Conservation (phyloP, 768 basidiomycete genomes). For the Pleurotus ostreatus region DNA sequence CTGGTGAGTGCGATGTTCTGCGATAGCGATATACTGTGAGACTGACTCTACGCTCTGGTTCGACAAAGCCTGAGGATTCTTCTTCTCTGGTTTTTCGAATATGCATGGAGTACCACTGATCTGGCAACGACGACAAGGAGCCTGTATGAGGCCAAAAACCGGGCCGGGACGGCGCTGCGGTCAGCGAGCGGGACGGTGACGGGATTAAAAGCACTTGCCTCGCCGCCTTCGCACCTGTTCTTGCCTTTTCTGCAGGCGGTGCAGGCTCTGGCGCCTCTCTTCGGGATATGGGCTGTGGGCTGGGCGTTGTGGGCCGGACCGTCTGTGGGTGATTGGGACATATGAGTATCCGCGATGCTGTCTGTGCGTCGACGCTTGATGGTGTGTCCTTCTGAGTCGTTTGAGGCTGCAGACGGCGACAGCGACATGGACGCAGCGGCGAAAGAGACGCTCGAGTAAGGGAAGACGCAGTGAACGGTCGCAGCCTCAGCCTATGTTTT, state of each 20-base stretch:
- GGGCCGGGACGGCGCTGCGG: constrained; percentile 68
- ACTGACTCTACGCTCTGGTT: constrained; percentile 73
- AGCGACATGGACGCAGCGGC: constrained; percentile 49
- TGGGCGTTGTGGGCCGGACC: constrained; percentile 25
- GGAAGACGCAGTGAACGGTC: constrained; percentile 16
- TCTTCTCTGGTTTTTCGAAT: constrained; percentile 92
- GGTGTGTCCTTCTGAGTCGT: constrained; percentile 39
- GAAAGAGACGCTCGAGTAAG: constrained; percentile 14
- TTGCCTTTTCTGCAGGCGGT: constrained; percentile 89
- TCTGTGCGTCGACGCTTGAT: constrained; percentile 56
- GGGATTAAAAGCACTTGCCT: constrained; percentile 32
- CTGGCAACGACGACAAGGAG: constrained; percentile 88
- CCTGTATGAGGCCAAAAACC: constrained; percentile 67
- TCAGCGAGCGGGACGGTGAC: constrained; percentile 44
- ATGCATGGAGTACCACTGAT: constrained; percentile 76
- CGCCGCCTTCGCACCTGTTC: constrained; percentile 92
- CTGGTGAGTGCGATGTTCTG: constrained; percentile 15
- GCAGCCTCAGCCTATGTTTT: background rate
- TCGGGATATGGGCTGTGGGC: constrained; percentile 65
- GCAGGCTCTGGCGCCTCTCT: constrained; percentile 86
- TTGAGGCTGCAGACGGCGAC: constrained; percentile 59
- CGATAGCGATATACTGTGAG: constrained; percentile 8
- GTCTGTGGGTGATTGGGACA: constrained; percentile 33
- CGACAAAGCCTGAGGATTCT: constrained; percentile 56
- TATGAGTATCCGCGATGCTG: constrained; percentile 22